phyloP scores from a whole-genome alignment of 2,329 filamentous ascomycete genomes.

The Phialophora macrospora region DNA sequence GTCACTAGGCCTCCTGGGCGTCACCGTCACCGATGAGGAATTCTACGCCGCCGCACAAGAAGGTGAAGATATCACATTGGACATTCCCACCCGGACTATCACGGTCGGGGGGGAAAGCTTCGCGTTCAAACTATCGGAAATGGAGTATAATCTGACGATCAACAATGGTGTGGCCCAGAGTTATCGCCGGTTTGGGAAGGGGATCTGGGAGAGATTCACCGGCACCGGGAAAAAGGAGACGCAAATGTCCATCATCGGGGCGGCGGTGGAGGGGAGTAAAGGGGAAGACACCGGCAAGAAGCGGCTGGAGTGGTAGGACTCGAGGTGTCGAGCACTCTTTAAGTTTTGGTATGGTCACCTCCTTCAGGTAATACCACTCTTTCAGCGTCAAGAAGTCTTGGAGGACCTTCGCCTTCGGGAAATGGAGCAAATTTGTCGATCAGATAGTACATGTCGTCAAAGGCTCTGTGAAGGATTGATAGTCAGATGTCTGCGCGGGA shows the following conservation, averaged over 20 bases:
- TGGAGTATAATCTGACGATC: constrained; percentile 58
- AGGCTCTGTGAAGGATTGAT: constrained; percentile 31
- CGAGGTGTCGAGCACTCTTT: background rate
- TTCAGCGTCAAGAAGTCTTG: constrained; percentile 27
- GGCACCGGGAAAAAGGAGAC: constrained; percentile 1
- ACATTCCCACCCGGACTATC: constrained; percentile 39
- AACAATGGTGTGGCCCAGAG: constrained; percentile 46
- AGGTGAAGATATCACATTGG: constrained; percentile 47
- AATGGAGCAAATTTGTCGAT: constrained; percentile 41
- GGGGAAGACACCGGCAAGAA: constrained; percentile 3
- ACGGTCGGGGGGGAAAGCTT: constrained; percentile 42
- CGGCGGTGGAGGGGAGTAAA: constrained; percentile 5
- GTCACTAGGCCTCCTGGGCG: constrained; percentile 52
- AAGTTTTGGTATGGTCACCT: constrained; percentile 32
- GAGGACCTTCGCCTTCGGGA: constrained; percentile 33
- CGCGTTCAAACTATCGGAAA: constrained; percentile 62
- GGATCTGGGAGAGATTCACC: constrained; percentile 29
- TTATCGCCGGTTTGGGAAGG: constrained; percentile 29
- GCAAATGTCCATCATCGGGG: constrained; percentile 7
- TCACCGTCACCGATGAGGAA: constrained; percentile 47
- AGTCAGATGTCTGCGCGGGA: too few relatives aligned
- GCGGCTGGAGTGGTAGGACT: constrained; percentile 21
- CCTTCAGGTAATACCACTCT: constrained; percentile 30
- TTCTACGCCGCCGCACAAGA: constrained; percentile 49
- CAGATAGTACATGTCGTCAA: constrained; percentile 40